Evolutionary conservation across 2,329 filamentous ascomycete genomes (phyloP).

Genomic region (Fusarium sp.): DNA sequence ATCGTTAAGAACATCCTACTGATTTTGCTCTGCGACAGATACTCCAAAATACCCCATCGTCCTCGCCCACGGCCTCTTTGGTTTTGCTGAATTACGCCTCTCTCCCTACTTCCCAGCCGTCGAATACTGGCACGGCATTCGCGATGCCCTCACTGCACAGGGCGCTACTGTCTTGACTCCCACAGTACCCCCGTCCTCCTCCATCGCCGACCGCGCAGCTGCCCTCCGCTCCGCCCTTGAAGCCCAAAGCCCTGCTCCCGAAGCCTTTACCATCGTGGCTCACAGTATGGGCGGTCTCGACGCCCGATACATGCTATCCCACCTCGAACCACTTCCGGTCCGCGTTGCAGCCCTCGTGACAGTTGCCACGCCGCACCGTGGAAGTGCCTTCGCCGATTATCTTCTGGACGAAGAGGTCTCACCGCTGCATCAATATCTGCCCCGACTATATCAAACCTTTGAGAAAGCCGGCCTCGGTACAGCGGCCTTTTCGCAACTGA

Average conservation of each 20-base stretch:
- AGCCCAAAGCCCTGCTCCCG: slow-evolving; percentile 51
- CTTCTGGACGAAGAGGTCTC: slow-evolving; percentile 59
- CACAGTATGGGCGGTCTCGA: slow-evolving; percentile 78
- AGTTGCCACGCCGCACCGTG: slow-evolving; percentile 67
- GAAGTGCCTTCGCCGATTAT: slow-evolving; percentile 68
- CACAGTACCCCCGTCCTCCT: slow-evolving; percentile 71
- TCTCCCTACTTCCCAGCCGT: slow-evolving; percentile 66
- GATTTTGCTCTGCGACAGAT: slow-evolving; percentile 51
- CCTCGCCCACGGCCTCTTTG: slow-evolving; percentile 74
- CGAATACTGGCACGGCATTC: slow-evolving; percentile 75
- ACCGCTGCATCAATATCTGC: slow-evolving; percentile 61
- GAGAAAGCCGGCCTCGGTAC: slow-evolving; percentile 67
- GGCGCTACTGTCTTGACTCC: slow-evolving; percentile 69
- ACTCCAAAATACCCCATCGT: slow-evolving; percentile 72
- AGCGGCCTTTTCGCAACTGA: slow-evolving; percentile 72
- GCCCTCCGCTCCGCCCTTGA: slow-evolving; percentile 68
- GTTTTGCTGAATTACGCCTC: slow-evolving; percentile 70
- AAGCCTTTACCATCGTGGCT: slow-evolving; percentile 79
- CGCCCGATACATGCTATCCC: slow-evolving; percentile 73
- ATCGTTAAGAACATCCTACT: background rate
- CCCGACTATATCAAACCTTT: slow-evolving; percentile 65
- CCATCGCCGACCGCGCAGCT: slow-evolving; percentile 70
- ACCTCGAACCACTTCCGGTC: slow-evolving; percentile 61
- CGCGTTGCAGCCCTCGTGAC: slow-evolving; percentile 66
- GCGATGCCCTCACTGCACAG: slow-evolving; percentile 66